Base-by-base conservation (phyloP, 176 grass and related monocot species). In the Leersia perrieri region DNA sequence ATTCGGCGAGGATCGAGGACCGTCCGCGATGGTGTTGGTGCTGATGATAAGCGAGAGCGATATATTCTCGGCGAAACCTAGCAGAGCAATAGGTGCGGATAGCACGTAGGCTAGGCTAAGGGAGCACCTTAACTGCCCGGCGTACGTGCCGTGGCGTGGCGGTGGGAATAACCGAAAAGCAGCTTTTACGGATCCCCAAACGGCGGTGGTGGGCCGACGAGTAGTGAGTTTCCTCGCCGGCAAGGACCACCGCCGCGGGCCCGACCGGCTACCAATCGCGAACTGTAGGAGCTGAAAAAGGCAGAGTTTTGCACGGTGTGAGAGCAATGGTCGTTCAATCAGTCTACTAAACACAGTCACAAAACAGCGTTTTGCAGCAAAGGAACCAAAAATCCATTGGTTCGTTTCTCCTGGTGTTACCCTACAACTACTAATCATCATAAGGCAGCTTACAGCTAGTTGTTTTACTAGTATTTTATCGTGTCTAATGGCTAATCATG, bases 101-200 rank as follows among this genome's bases (percentile, higher is more conserved):
- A 30, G n/a, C 67, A 25, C 33, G 53, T 61, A 64, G 49, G 70
- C n/a, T 39, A 35, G 33, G n/a, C n/a, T 15, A 35, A 38, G 45
- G 44, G 8, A 57, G 53, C 51, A 63, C 72, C 35, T 22, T 60
- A 29, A 36, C 22, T 67, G 70, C 34, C 20, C 69, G 29, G 74
- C 44, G 36, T 49, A 55, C 16, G 30, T 39, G 64, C 79, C 67
- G 34, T 28, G 30, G 71, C 28, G 33, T 35, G 65, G 65, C 57
- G 80, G 69, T 84, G 75, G 47, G 70, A 79, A 76, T 80, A 64
- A 71, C 82, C 0, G 28, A 63, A 85, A 89, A 76, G 71, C 71
- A 35, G 71, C 64, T 30, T 76, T 84, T 80, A 63, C 63, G 47
- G 47, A 57, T 32, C 9, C 38, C 39, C 53, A 22, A 15, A 47